Percentiles rank a stretch among this genome's conserved stretches.
Evolutionary conservation across 2,329 filamentous ascomycete species (phyloP).

Genomic region (Phaeosphaeria sp.): DNA sequence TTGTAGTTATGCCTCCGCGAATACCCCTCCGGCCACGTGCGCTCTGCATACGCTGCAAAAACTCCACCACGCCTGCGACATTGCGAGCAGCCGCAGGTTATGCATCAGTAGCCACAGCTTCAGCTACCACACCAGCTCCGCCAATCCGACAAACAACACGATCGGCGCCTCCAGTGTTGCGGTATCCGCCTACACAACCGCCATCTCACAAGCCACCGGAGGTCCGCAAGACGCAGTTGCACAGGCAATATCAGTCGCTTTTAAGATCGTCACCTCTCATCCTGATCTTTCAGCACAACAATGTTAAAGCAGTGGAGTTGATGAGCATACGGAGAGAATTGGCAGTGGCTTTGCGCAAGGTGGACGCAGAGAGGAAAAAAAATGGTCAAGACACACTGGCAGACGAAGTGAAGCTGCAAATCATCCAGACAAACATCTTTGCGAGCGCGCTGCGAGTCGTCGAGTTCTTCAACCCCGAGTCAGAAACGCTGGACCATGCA

Average conservation of each 20-base stretch:
- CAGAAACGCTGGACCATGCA: slow-evolving; percentile 23
- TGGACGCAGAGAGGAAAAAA: slow-evolving; percentile 75
- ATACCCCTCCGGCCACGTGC: slow-evolving; percentile 45
- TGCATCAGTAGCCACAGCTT: slow-evolving; percentile 58
- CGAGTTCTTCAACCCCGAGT: slow-evolving; percentile 71
- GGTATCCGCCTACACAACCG: slow-evolving; percentile 73
- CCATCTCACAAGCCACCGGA: slow-evolving; percentile 86
- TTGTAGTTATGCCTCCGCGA: slow-evolving; percentile 46
- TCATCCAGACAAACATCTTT: slow-evolving; percentile 89
- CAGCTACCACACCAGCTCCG: slow-evolving; percentile 60
- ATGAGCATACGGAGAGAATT: slow-evolving; percentile 75
- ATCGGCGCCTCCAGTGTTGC: slow-evolving; percentile 54
- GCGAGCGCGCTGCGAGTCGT: slow-evolving; percentile 82
- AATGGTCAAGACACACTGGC: slow-evolving; percentile 58
- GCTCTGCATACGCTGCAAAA: slow-evolving; percentile 34
- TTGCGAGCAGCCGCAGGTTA: slow-evolving; percentile 49
- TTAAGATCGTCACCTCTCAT: slow-evolving; percentile 85
- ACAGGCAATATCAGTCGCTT: slow-evolving; percentile 85
- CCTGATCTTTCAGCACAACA: slow-evolving; percentile 85
- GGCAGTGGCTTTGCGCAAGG: slow-evolving; percentile 64
- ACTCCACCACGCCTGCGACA: slow-evolving; percentile 37
- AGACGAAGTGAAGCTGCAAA: slow-evolving; percentile 75
- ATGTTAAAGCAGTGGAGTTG: slow-evolving; percentile 77
- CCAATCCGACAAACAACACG: slow-evolving; percentile 58
- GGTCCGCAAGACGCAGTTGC: slow-evolving; percentile 87